Base-by-base conservation (phyloP, 768 basidiomycete genomes). In the Hypholoma fasciculare region DNA sequence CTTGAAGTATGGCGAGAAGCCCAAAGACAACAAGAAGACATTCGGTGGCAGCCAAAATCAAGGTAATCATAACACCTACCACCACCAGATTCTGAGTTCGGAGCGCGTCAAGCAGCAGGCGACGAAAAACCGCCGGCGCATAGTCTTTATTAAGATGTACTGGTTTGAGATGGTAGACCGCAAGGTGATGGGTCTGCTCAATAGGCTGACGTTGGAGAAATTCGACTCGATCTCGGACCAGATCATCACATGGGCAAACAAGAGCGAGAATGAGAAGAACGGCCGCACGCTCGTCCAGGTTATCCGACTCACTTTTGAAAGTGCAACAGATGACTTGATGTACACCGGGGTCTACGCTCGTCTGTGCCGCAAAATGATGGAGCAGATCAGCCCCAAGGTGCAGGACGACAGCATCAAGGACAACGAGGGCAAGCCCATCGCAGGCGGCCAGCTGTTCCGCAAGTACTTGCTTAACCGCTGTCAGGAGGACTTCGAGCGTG, bases 311-410 rank as follows among this genome's bases (percentile, higher is more conserved):
- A 91, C 98, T 34, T 97, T 97, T 72, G 96, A 97, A 73, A 97
- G 95, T 80, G 96, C 95, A 7, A 97, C 92, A 7, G 94, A 97
- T 72, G 95, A 97, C 70, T 92, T 92, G 46, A 85, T 88, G 6
- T 96, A 93, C 90, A 95, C 92, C 2, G 90, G 92, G 78, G 97
- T 98, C 93, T 98, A 99, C 71, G 96, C 96, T 23, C 87, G 91
- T 27, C 79, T 99, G 34, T 98, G 96, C 70, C 81, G 93, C 63
- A 92, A 94, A 82, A 90, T 97, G 86, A 92, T 96, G 90, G 93
- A 95, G 74, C 86, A 85, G 69, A 91, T 99, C 71, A 92, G 88
- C 57, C 80, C 87, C 30, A 87, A 90, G 58, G 92, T 98, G 4
- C 88, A 89, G 65, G 96, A 98, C 69, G 91, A 94, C 58, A 86